A percentile compares a stretch with the other conserved stretches of the same genome.
phyloP scores from a whole-genome alignment of 805 yeast species.

The Torulaspora maleeae region DNA sequence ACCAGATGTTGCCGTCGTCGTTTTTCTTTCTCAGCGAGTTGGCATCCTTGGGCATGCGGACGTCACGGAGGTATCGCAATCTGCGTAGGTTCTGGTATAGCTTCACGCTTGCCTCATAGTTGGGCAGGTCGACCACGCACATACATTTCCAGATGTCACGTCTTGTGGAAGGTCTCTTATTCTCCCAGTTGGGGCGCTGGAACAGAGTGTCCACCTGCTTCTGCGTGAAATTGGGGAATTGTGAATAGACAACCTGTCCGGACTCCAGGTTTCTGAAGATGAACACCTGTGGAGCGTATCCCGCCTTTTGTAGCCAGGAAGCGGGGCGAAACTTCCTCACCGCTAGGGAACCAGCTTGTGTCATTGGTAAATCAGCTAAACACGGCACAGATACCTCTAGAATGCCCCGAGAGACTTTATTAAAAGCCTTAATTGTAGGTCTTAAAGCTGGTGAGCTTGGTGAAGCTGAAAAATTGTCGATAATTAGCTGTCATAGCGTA shows the following conservation, averaged over 20 bases:
- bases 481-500: not conserved
- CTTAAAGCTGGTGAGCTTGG: not conserved
- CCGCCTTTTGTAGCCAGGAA: conserved; percentile 52
- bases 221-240: conserved; percentile 53
- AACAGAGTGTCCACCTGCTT: conserved; percentile 56
- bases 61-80: conserved; percentile 69
- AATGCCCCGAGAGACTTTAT: not conserved
- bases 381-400: not conserved
- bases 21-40: conserved; percentile 65
- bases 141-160: conserved; percentile 86
- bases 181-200: conserved; percentile 83
- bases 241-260: conserved; percentile 88
- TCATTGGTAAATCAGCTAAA: not conserved
- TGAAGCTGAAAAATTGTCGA: not conserved
- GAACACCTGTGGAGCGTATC: conserved; percentile 77
- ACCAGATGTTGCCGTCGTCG: conserved; percentile 79
- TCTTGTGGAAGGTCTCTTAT: conserved; percentile 72
- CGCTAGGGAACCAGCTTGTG: conserved; percentile 13
- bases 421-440: not conserved
- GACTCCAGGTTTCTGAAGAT: conserved; percentile 79
- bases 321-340: conserved; percentile 49
- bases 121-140: conserved; percentile 70
- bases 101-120: conserved; percentile 59
- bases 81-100: conserved; percentile 72
- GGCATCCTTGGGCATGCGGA: conserved; percentile 54